Percentiles rank a stretch among this genome's conserved stretches.
phyloP scores from a whole-genome alignment of 225 moss, liverwort and hornwort species.

The Physcomitrellopsis africana region DNA sequence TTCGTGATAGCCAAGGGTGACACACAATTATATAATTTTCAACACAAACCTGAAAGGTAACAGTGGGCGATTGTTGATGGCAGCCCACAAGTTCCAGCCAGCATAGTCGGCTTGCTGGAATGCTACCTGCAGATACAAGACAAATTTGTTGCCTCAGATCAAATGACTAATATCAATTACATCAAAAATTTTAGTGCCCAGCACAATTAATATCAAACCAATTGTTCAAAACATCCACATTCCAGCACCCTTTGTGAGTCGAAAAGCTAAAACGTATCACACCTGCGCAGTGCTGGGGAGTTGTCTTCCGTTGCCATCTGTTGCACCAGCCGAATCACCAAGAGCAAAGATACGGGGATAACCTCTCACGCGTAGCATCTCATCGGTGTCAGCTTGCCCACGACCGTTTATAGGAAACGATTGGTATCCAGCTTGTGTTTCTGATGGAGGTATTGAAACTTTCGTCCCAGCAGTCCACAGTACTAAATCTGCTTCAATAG shows the following conservation, averaged over 20 bases:
- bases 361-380: slow-evolving; percentile 83
- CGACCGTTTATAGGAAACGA: slow-evolving; percentile 88
- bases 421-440: slow-evolving; percentile 56
- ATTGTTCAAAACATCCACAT: background rate
- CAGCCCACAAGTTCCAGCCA: slow-evolving; percentile 98
- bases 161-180: background rate
- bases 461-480: slow-evolving; percentile 91
- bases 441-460: slow-evolving; percentile 69
- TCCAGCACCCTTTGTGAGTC: background rate
- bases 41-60: slow-evolving; percentile 82
- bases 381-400: slow-evolving; percentile 95
- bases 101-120: slow-evolving; percentile 98
- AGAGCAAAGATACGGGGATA: slow-evolving; percentile 95
- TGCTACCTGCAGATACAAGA: slow-evolving; percentile 64
- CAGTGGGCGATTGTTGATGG: slow-evolving; percentile 91
- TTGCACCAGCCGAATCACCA: slow-evolving; percentile 83
- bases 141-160: background rate
- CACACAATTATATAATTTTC: background rate
- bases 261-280: slow-evolving; percentile 4
- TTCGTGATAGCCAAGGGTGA: background rate
- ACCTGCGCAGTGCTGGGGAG: slow-evolving; percentile 92
- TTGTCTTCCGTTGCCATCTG: slow-evolving; percentile 73
- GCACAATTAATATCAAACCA: slow-evolving; percentile 6
- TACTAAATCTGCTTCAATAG: slow-evolving; percentile 76
- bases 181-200: background rate